Evolutionary conservation across 163 green algal genomes (phyloP), one percentile per base, ranked within the genome.

Genomic region (Volvox carteri): DNA sequence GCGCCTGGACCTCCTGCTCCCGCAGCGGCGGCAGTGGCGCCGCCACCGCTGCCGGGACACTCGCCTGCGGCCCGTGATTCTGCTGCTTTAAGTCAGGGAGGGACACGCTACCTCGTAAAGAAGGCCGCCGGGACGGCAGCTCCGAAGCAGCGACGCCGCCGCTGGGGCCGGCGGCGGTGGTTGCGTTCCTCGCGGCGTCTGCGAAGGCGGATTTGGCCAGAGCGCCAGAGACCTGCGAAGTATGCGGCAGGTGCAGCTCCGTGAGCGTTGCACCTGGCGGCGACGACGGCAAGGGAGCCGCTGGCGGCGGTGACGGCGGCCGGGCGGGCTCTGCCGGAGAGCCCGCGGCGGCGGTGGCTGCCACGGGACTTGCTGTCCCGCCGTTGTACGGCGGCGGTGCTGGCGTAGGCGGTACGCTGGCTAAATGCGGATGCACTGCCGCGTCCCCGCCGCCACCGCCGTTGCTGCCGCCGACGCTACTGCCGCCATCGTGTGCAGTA

Each of bases 61-160:
- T 42, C 18, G 41, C 11, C 41, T 56, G 70, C 62, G 4, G 30
- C 21, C 39, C 12, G 23, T 1, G 18, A 1, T 46, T 30, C 76
- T 56, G 19, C 35, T 60, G 54, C 56, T 85, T 75, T 19, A 80
- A 23, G 48, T 78, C 80, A 0, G 80, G 80, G 2, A 79, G 30
- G 19, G 65, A 87, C 19, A 68, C 9, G 33, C 46, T 80, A 44
- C 14, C 60, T 19, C 79, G 60, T 4, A 77, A n/a, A 1, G 79
- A 78, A 0, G 42, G 8, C 14, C 44, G 60, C 37, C 41, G 41
- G 41, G 44, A 30, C 30, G 28, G 14, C 5, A 9, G 14, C 0
- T 60, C 41, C 25, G 28, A 19, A 0, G 76, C 56, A 30, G 54
- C 54, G 25, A 39, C 37, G 33, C 0, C 56, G 78, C 19, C 78